A percentile compares a stretch with the other conserved stretches of the same genome.
These are phyloP conservation scores for Solanum appendiculatum DNA, from an alignment of 257 asterid genomes.

Conservation along the genomic window DNA sequence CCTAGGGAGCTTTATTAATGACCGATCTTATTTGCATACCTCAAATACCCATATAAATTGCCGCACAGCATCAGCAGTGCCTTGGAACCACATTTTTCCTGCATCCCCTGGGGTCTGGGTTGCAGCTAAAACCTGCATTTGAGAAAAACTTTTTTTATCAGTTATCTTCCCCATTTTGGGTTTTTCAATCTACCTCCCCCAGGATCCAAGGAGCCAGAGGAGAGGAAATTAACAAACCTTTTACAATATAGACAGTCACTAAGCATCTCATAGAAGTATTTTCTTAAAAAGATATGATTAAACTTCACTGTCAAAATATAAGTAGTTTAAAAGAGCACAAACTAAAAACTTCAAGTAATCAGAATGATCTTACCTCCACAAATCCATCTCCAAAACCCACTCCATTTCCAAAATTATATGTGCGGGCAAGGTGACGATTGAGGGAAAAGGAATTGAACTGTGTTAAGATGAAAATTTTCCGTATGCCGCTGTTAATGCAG, in stretches of 20 bases:
- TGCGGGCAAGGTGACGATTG: conserved; percentile 82
- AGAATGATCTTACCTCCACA: conserved; percentile 67
- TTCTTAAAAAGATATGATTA: not conserved
- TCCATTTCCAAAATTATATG: conserved; percentile 72
- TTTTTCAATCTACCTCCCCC: not conserved
- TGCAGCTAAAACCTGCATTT: conserved; percentile 84
- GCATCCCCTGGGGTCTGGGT: conserved; percentile 94
- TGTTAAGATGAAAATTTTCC: conserved; percentile 81
- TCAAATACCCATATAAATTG: conserved; percentile 91
- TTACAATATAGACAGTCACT: not conserved
- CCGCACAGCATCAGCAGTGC: conserved; percentile 99
- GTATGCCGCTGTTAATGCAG: conserved; percentile 93
- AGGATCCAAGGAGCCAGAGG: not conserved
- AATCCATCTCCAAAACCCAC: conserved; percentile 87
- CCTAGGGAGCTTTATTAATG: not conserved
- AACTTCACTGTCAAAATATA: not conserved
- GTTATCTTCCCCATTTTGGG: not conserved
- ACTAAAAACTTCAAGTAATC: not conserved
- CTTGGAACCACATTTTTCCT: conserved; percentile 93
- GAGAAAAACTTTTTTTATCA: not conserved
- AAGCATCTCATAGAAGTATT: not conserved
- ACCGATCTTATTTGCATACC: conserved; percentile 26
- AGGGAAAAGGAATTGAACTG: conserved; percentile 95
- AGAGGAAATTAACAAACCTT: not conserved
- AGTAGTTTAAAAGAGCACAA: not conserved